Evolutionary conservation across 2,329 filamentous ascomycete species (phyloP), one percentile per base, ranked within the genome.

Genomic region (Penicillium sp.): DNA sequence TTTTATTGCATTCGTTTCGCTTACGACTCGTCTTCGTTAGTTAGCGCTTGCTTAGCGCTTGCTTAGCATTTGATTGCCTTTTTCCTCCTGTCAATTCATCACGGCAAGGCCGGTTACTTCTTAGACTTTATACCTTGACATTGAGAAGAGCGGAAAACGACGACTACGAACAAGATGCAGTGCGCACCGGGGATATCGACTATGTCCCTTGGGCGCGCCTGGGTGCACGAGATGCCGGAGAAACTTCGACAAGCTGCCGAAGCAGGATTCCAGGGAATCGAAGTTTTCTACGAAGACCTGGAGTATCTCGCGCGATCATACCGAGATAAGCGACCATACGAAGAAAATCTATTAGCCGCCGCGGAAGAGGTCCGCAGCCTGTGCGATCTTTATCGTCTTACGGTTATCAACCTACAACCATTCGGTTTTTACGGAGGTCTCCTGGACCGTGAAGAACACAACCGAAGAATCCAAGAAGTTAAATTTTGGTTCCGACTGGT

Each of bases 251-350:
- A 84, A 74, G 88, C 88, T 6, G 76, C 80, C 5, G 75, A 78
- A 54, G 80, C 88, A 63, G 85, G 85, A 20, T 84, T 90, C 67
- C 70, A 81, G 57, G 88, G 87, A 51, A 82, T 93, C 62, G 89
- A 93, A 68, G 78, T 91, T 18, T 91, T 91, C 75, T 85, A 87
- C 70, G 89, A 93, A 67, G 89, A 93, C 68, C 79, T 93, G 5
- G 75, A 83, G 57, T 83, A 85, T 63, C 66, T 88, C 12, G 83
- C 87, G 62, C 63, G 69, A 28, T 70, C 77, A 1, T 53, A 48
- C 26, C 43, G 49, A 67, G 76, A 2, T 24, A 76, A 77, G 42
- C 69, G 72, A 33, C 66, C 75, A 18, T 73, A 70, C 3, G 63
- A 72, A 14, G 65, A 75, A 9, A 79, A 78, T 62, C 78, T 85